These are phyloP conservation scores for Trichoderma sp. DNA, from an alignment of 2,329 filamentous ascomycete genomes.

Conservation along the genomic window DNA sequence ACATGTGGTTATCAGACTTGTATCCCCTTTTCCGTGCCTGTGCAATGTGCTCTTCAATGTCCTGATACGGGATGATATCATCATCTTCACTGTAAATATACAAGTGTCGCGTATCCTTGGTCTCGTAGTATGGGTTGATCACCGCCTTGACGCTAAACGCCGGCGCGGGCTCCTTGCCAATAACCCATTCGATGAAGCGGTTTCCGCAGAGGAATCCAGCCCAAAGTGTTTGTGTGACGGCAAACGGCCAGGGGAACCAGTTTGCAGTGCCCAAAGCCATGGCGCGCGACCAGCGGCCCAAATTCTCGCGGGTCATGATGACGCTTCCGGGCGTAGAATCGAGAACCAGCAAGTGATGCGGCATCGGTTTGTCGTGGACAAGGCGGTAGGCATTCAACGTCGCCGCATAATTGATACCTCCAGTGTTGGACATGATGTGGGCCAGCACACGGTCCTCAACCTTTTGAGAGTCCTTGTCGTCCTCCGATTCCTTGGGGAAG, in stretches of 20 bases:
- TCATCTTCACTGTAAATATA: constrained; percentile 63
- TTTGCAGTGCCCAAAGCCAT: constrained; percentile 52
- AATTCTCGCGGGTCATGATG: constrained; percentile 43
- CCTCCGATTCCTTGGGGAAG: constrained; percentile 29
- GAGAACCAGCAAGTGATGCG: constrained; percentile 50
- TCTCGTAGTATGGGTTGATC: constrained; percentile 41
- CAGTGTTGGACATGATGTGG: constrained; percentile 61
- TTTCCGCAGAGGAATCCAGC: constrained; percentile 44
- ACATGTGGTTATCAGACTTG: constrained; percentile 50
- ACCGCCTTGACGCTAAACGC: constrained; percentile 40
- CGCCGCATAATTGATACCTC: constrained; percentile 54
- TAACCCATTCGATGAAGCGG: constrained; percentile 36
- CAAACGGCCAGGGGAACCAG: constrained; percentile 52
- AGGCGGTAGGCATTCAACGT: constrained; percentile 49
- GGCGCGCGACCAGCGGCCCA: constrained; percentile 53
- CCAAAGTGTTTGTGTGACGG: constrained; percentile 50
- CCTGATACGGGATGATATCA: constrained; percentile 55
- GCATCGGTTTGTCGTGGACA: constrained; percentile 41
- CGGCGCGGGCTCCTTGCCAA: constrained; percentile 44
- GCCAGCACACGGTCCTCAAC: constrained; percentile 42
- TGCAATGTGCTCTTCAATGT: constrained; percentile 57
- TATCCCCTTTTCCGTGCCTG: constrained; percentile 52
- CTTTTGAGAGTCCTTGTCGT: constrained; percentile 26
- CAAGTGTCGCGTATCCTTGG: constrained; percentile 45
- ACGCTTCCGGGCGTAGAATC: constrained; percentile 57